These are phyloP conservation scores for Alternaria novae-zelandiae DNA, from an alignment of 2,329 filamentous ascomycete genomes.

Conservation along the genomic window DNA sequence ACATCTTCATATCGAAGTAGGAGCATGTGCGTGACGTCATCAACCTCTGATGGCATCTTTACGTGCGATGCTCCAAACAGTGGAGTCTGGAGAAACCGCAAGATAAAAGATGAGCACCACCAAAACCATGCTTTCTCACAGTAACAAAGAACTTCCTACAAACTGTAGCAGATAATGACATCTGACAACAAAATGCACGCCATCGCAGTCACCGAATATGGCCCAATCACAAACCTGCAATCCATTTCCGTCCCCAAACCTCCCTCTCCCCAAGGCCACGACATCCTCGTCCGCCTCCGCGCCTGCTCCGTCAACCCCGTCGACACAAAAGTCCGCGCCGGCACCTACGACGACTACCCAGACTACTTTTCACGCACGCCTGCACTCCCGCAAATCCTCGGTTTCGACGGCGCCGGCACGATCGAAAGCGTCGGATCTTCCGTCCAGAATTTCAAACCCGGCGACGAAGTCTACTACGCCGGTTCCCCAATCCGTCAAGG, in stretches of 20 bases:
- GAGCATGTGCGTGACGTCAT: conserved; percentile 6
- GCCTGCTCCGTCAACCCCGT: conserved; percentile 10
- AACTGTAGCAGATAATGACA: background rate
- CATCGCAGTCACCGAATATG: conserved; percentile 9
- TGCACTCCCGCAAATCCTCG: conserved; percentile 7
- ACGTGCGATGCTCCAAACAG: background rate
- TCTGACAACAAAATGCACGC: conserved; percentile 2
- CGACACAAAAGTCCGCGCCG: conserved; percentile 10
- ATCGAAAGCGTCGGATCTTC: conserved; percentile 3
- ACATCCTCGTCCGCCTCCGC: conserved; percentile 4
- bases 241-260: background rate
- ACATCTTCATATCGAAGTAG: background rate
- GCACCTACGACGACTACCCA: conserved; percentile 10
- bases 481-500: conserved; percentile 10
- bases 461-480: conserved; percentile 7
- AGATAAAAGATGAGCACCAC: background rate
- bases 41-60: background rate
- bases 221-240: conserved; percentile 6
- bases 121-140: background rate
- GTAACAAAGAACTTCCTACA: background rate
- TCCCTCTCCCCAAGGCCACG: background rate
- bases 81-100: background rate
- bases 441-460: background rate
- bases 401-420: conserved; percentile 7
- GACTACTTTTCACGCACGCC: conserved; percentile 9